These are phyloP conservation scores for Grosmannia penicillata DNA, from an alignment of 2,329 filamentous ascomycete genomes.

Conservation along the genomic window DNA sequence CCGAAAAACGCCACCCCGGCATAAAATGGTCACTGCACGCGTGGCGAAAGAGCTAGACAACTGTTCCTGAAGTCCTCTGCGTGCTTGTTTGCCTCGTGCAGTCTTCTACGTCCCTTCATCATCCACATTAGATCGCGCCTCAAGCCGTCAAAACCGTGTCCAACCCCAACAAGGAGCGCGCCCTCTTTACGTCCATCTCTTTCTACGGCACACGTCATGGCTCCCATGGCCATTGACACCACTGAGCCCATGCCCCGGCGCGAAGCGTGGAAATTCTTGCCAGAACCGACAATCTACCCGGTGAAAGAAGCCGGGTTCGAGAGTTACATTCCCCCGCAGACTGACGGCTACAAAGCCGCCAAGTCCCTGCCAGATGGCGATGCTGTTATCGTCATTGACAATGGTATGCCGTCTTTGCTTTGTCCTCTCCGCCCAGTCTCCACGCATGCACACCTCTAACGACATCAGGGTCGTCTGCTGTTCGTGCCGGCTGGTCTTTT, in stretches of 20 bases:
- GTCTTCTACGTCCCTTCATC: too few relatives aligned
- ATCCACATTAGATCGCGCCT: too few relatives aligned
- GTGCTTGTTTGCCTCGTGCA: too few relatives aligned
- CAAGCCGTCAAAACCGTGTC: too few relatives aligned
- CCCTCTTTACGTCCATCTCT: neutral
- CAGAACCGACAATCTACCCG: constrained; percentile 41
- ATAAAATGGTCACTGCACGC: neutral
- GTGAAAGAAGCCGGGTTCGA: constrained; percentile 49
- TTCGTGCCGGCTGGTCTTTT: constrained; percentile 94
- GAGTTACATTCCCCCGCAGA: constrained; percentile 34
- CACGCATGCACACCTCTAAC: neutral
- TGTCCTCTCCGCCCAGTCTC: too few relatives aligned
- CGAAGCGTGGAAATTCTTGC: constrained; percentile 28
- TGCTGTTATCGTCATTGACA: constrained; percentile 91
- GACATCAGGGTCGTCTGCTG: constrained; percentile 61
- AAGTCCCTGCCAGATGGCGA: constrained; percentile 35
- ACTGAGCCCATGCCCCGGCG: constrained; percentile 25
- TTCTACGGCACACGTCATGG: too few relatives aligned
- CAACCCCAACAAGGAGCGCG: too few relatives aligned
- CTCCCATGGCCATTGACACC: constrained; percentile 37
- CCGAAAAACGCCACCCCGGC: neutral
- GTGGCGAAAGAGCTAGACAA: neutral
- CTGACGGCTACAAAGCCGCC: constrained; percentile 59
- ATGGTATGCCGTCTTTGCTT: constrained; percentile 47
- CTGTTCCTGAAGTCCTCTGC: neutral